phyloP scores from a whole-genome alignment of 495 filamentous ascomycete species.

The Terfezia claveryi region DNA sequence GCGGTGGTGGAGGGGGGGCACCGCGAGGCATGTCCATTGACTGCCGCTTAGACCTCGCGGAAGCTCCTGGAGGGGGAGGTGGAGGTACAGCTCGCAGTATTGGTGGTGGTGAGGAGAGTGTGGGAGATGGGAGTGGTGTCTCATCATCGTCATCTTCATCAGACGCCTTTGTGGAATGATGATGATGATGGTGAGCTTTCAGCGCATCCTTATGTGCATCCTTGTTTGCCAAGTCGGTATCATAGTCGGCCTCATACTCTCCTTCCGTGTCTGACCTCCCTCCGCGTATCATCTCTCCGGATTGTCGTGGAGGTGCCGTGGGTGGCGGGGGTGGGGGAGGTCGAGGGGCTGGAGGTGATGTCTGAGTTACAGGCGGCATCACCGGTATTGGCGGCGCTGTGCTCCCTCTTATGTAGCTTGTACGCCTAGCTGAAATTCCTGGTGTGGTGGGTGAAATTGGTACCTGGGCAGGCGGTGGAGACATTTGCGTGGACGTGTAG shows the following conservation, averaged over 20 bases:
- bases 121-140: conserved; percentile 28
- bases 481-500: conserved; percentile 13
- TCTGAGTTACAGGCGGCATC: neutral
- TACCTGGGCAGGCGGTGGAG: conserved; percentile 28
- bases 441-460: conserved; percentile 26
- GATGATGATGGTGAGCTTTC: conserved; percentile 35
- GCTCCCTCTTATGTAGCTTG: conserved; percentile 26
- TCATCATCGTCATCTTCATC: conserved; percentile 29
- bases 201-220: conserved; percentile 79
- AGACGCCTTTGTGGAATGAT: conserved; percentile 46
- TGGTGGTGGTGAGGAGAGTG: conserved; percentile 20
- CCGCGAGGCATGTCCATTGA: conserved; percentile 52
- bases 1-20: conserved; percentile 39
- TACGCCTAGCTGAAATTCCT: conserved; percentile 24
- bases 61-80: conserved; percentile 29
- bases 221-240: conserved; percentile 85
- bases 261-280: conserved; percentile 39
- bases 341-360: conserved; percentile 20
- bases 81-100: conserved; percentile 27
- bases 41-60: conserved; percentile 18
- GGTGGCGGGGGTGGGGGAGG: conserved; percentile 38
- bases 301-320: conserved; percentile 61
- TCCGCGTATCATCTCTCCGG: conserved; percentile 22
- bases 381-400: conserved; percentile 22
- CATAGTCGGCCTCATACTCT: conserved; percentile 95